phyloP scores from a whole-genome alignment of 2,329 filamentous ascomycete genomes.

The Chaetoscypha palmicola region DNA sequence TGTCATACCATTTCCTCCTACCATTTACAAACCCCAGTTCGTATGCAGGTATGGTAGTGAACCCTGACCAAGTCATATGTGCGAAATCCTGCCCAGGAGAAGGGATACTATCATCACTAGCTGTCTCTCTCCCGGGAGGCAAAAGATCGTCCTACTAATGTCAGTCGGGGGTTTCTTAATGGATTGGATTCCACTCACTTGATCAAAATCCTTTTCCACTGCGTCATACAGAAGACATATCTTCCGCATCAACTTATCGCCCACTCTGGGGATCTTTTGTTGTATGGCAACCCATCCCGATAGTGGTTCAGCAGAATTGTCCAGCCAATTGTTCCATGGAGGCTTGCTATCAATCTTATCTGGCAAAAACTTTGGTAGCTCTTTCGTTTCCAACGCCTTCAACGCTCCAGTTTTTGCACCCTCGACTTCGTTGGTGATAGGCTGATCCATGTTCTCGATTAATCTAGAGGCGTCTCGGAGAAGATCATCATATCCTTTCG shows the following conservation, averaged over 20 bases:
- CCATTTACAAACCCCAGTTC: slow-evolving; percentile 3
- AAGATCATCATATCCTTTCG: background rate
- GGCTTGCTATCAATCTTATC: slow-evolving; percentile 1
- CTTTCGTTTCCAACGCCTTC: no score
- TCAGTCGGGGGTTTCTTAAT: no score
- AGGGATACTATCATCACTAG: background rate
- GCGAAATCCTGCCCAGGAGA: slow-evolving; percentile 1
- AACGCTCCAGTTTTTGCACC: background rate
- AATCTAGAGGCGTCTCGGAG: background rate
- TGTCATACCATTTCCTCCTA: slow-evolving; percentile 3
- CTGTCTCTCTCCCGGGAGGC: no score
- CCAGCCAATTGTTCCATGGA: slow-evolving; percentile 11
- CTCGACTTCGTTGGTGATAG: background rate
- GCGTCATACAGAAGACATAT: background rate
- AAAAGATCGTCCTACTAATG: no score
- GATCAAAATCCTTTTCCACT: background rate
- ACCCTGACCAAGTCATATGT: slow-evolving; percentile 9
- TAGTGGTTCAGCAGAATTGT: slow-evolving; percentile 3
- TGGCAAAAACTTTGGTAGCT: slow-evolving; percentile 3
- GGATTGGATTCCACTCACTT: background rate
- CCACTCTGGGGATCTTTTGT: slow-evolving; percentile 10
- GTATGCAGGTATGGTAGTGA: slow-evolving; percentile 2
- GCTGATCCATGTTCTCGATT: background rate
- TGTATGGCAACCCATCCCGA: slow-evolving; percentile 9
- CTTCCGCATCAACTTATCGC: slow-evolving; percentile 4